Base-by-base conservation (phyloP, 495 filamentous ascomycete genomes). In the Oidiodendron maius region DNA sequence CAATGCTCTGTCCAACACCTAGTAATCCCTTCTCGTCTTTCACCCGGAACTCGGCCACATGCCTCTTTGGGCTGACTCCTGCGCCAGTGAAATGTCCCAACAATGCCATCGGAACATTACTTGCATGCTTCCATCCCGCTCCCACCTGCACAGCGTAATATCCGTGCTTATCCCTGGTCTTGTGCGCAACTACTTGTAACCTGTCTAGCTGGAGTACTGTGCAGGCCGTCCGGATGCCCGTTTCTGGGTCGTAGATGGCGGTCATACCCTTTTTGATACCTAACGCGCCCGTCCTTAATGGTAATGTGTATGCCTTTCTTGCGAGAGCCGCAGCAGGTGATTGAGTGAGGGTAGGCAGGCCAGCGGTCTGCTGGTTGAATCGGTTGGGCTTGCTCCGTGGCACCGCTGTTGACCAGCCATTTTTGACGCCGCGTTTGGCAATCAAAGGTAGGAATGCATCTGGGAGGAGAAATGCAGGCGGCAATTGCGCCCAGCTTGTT, bases 181-280 rank as follows among this genome's bases (percentile, higher is more conserved):
- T 96, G 65, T 86, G 80, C 34, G 82, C 80, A 11, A 93, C 73
- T 1, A 95, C 88, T 60, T 96, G 87, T 24, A 91, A 87, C 40
- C 89, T 77, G 67, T 98, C 93, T 54, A 98, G 74, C 68, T 97
- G 93, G 30, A 98, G 78, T 44, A 98, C 87, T 8, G 93, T 98
- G 70, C 89, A 95, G 30, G 91, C 73, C 43, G 77, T 83, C 42
- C 93, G 84, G 47, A 75, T 77, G 22, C 90, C 91, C 25, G 86
- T 82, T 45, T 76, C 74, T 0, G 80, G 64, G 59, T 88, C 83
- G 74, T 83, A 96, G 52, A 95, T 68, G 44, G 86, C 91, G 11
- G 88, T 95, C 85, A 98, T 96, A 60, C 93, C 93, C 67, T 87
- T 89, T 70, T 98, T 98, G 60, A 81, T 77, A 6, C 84, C 87